Conservation (phyloP, 495 filamentous ascomycete species). For the Penicillium bovifimosum region DNA sequence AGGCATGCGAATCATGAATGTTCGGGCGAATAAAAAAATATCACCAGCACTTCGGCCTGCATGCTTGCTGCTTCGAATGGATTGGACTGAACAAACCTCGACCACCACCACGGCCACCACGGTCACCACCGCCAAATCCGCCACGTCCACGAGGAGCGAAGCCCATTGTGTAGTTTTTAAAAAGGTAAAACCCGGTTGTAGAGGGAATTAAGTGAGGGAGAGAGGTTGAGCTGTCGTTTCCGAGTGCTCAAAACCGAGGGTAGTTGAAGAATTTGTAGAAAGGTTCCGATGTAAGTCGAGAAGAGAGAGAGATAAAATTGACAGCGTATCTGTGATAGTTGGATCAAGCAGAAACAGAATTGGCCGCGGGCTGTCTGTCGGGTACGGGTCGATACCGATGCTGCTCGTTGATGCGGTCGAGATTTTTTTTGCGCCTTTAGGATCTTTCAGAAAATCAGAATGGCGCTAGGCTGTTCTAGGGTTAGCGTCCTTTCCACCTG, state of each 20-base stretch:
- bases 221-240: slow-evolving; percentile 24
- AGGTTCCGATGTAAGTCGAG: slow-evolving; percentile 15
- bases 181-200: slow-evolving; percentile 5
- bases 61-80: slow-evolving; percentile 3
- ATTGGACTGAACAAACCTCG: slow-evolving; percentile 22
- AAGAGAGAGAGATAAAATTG: slow-evolving; percentile 7
- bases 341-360: slow-evolving; percentile 20
- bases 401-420: slow-evolving; percentile 44
- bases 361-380: slow-evolving; percentile 25
- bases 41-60: background rate
- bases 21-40: background rate
- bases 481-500: slow-evolving; percentile 22
- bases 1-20: background rate
- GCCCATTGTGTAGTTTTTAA: slow-evolving; percentile 30
- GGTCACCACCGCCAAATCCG: slow-evolving; percentile 18
- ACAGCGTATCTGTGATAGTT: slow-evolving; percentile 11
- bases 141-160: slow-evolving; percentile 40
- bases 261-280: slow-evolving; percentile 12
- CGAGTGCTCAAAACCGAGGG: slow-evolving; percentile 21
- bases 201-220: slow-evolving; percentile 7
- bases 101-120: slow-evolving; percentile 26
- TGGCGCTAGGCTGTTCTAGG: slow-evolving; percentile 27
- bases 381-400: slow-evolving; percentile 33
- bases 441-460: slow-evolving; percentile 46
- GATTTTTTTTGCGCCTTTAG: slow-evolving; percentile 41